Base-by-base conservation (phyloP, 768 basidiomycete genomes). In the Amanita rimosa region DNA sequence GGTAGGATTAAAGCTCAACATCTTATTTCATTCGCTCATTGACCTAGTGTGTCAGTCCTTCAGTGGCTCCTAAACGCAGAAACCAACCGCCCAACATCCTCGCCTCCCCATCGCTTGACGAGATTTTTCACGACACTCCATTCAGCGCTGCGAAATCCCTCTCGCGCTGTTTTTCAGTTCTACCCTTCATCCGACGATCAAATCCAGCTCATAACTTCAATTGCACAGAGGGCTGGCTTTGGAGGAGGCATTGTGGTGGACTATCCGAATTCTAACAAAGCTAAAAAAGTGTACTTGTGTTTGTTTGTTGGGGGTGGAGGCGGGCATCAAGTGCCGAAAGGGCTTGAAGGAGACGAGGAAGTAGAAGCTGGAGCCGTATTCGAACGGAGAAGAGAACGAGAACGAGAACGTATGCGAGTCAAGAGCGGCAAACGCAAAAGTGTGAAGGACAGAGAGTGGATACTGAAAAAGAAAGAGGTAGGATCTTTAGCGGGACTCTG, bases 21-120 rank as follows among this genome's bases (percentile, higher is more conserved):
- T 16, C 29, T 40, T 50, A 37, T 38, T 44, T 44, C n/a, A 35
- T 17, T 46, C 50, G 26, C 22, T 39, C 36, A 10, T 31, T 44
- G 40, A 49, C 24, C 2, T 59, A 98, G 95, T 60, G 87, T 99
- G 58, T 99, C 96, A 21, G 95, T 97, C n/a, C 71, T 99, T 4
- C 96, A 99, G 68, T 99, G 96, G 96, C 73, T 99, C 3, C 74
- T 97, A 50, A 99, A 97, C 63, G 94, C 95, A 21, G 96, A 98
- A 63, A 87, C 92, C 24, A 83, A 91, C 4, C 84, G 83, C 60
- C 86, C 78, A 49, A 91, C 83, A 41, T 94, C 89, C 50, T 94
- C 90, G 40, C 94, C 83, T 13, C 92, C 83, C 9, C 89, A 85
- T 63, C 88, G 81, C 57, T 77, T 83, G 49, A 81, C 72, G 53